A percentile compares a stretch with the other conserved stretches of the same genome.
Conservation (phyloP, 345 rosid species). For the Eucalyptus polyanthemos region DNA sequence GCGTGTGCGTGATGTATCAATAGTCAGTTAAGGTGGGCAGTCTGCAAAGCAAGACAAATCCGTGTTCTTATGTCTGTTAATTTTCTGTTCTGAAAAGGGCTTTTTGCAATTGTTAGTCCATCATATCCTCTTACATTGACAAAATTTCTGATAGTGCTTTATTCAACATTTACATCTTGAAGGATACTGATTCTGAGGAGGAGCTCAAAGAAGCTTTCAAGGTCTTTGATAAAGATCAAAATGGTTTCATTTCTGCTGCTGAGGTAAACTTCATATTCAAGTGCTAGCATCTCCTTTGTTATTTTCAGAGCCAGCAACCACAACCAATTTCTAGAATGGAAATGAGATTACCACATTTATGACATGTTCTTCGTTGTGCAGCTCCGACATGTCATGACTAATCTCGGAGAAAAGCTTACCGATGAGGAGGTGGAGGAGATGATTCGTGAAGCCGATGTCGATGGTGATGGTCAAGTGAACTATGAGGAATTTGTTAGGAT, state of each 20-base stretch:
- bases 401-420: slow-evolving; percentile 35
- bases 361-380: not conserved
- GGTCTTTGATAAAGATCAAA: slow-evolving; percentile 43
- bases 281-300: not conserved
- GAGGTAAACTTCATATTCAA: slow-evolving; percentile 1
- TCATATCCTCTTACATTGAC: not conserved
- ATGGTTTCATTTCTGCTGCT: slow-evolving; percentile 37
- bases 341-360: not conserved
- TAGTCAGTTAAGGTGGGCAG: not conserved
- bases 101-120: not conserved
- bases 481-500: slow-evolving; percentile 26
- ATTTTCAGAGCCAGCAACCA: not conserved
- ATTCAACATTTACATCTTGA: not conserved
- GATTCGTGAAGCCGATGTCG: slow-evolving; percentile 33
- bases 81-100: not conserved
- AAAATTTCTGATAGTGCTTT: not conserved
- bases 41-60: not conserved
- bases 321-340: not conserved
- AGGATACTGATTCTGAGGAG: slow-evolving; percentile 41
- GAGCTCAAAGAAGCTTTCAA: slow-evolving; percentile 29
- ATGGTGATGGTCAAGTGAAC: slow-evolving; percentile 43
- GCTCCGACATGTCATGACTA: slow-evolving; percentile 41
- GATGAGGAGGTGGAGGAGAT: slow-evolving; percentile 45
- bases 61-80: not conserved
- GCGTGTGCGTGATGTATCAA: not conserved